Conservation (phyloP, 768 basidiomycete species). For the Cystobasidium ongulense region DNA sequence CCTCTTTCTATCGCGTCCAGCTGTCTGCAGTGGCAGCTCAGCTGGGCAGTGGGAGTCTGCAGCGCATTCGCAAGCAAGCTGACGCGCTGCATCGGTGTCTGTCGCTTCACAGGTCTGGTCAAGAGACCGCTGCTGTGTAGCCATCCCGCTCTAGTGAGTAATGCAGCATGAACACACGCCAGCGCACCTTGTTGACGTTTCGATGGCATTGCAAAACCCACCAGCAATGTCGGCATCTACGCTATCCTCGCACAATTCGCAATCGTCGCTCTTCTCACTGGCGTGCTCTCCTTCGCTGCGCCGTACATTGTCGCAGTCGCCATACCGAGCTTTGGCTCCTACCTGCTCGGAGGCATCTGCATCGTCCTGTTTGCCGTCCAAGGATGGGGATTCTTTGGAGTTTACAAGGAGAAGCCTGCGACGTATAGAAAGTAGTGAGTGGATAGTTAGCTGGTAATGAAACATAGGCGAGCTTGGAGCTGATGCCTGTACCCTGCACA, state of each 20-base stretch:
- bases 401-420: slow-evolving; percentile 57
- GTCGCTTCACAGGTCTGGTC: not conserved
- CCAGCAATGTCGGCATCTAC: slow-evolving; percentile 74
- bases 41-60: not conserved
- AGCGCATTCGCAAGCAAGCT: no score
- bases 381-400: slow-evolving; percentile 74
- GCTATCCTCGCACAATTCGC: slow-evolving; percentile 68
- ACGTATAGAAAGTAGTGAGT: slow-evolving; percentile 38
- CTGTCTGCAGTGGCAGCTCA: not conserved
- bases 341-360: slow-evolving; percentile 65
- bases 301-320: slow-evolving; percentile 50
- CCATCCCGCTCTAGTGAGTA: slow-evolving; percentile 27
- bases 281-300: slow-evolving; percentile 65
- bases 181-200: not conserved
- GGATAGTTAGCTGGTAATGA: not conserved
- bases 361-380: slow-evolving; percentile 71
- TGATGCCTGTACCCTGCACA: slow-evolving; percentile 47
- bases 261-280: slow-evolving; percentile 57
- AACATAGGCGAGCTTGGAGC: not conserved
- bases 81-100: no score
- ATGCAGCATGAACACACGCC: not conserved
- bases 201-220: not conserved
- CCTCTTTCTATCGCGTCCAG: not conserved
- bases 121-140: slow-evolving; percentile 27
- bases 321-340: slow-evolving; percentile 66